Evolutionary conservation across 495 filamentous ascomycete genomes (phyloP).

Genomic region (Aspergillus diversus): DNA sequence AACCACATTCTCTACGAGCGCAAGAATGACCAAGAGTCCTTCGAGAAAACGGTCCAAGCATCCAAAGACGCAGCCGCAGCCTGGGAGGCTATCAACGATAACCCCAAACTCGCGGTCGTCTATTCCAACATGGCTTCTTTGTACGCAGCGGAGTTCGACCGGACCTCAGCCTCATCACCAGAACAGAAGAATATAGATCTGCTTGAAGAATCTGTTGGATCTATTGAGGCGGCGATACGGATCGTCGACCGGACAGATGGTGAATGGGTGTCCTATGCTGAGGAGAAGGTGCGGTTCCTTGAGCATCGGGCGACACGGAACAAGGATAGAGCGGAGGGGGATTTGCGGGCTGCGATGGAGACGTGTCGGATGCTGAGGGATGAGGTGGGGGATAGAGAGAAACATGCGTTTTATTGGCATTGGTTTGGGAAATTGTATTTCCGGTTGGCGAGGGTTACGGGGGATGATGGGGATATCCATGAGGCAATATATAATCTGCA

Average conservation of each 20-base stretch:
- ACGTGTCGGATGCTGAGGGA: background rate
- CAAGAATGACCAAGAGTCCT: background rate
- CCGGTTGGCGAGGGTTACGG: background rate
- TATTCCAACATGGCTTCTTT: no score
- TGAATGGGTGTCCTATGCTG: background rate
- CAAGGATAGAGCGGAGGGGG: background rate
- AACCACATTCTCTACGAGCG: background rate
- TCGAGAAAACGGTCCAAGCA: background rate
- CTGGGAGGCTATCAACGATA: no score
- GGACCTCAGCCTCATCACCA: no score
- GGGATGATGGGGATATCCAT: background rate
- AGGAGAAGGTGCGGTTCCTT: background rate
- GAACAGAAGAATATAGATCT: no score
- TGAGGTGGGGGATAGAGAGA: background rate
- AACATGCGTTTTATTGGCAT: background rate
- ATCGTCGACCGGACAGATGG: background rate
- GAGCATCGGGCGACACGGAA: background rate
- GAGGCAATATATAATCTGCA: background rate
- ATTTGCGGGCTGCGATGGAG: background rate
- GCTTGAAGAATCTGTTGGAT: no score
- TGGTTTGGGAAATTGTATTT: background rate
- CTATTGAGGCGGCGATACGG: no score
- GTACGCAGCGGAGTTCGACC: no score
- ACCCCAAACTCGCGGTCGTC: no score
- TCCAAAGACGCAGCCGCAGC: no score